phyloP scores from a whole-genome alignment of 2,329 filamentous ascomycete species.

The Monosporascus ibericus region DNA sequence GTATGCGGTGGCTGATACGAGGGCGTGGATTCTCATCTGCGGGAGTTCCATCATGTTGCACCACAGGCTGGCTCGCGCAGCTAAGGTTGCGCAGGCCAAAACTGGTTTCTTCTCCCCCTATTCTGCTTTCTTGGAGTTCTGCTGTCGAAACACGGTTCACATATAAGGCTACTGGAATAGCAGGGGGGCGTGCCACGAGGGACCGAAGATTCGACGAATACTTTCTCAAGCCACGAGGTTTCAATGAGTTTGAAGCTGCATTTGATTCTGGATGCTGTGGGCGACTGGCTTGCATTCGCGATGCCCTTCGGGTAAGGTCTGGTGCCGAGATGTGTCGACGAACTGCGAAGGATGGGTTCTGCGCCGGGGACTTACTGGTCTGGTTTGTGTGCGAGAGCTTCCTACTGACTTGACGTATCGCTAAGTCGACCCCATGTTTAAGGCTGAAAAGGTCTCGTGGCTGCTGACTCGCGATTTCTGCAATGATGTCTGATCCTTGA shows the following conservation, averaged over 20 bases:
- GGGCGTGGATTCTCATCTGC: neutral
- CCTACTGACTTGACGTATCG: constrained; percentile 8
- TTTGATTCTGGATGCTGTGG: constrained; percentile 3
- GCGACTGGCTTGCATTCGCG: constrained; percentile 1
- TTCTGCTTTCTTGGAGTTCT: neutral
- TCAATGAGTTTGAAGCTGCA: constrained; percentile 4
- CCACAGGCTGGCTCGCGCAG: neutral
- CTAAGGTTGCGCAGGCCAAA: neutral
- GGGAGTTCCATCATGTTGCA: neutral
- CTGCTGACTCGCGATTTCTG: constrained; percentile 11
- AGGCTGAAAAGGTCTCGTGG: constrained; percentile 20
- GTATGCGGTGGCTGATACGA: neutral
- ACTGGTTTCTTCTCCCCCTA: neutral
- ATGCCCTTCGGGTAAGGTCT: constrained; percentile 2
- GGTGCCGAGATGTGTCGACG: neutral
- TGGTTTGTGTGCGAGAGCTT: constrained; percentile 7
- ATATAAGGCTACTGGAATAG: neutral
- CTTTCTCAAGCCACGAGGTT: constrained; percentile 16
- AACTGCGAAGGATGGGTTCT: neutral
- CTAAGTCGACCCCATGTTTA: constrained; percentile 11
- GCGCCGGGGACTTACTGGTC: neutral
- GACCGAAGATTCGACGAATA: constrained; percentile 19
- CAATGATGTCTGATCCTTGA: constrained; percentile 7
- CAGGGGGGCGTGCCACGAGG: constrained; percentile 10
- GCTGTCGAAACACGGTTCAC: neutral